Evolutionary conservation across 169 alveolate genomes (phyloP).

Genomic region (Plasmodium gonderi): DNA sequence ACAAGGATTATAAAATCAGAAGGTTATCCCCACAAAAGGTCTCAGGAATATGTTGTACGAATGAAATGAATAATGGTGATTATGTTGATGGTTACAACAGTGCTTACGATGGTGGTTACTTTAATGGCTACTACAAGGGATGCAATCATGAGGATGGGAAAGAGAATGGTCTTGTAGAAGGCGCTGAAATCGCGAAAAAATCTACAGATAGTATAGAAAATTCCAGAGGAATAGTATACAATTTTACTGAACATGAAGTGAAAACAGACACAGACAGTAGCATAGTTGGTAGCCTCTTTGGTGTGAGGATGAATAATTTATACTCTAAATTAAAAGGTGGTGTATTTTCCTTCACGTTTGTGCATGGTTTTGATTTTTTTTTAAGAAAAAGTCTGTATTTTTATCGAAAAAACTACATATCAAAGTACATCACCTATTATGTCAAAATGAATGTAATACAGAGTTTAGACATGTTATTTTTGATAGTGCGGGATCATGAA

Average conservation of each 20-base stretch:
- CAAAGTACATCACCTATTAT: slow-evolving; percentile 50
- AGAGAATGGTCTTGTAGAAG: background rate
- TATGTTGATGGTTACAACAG: no score
- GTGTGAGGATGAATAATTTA: slow-evolving; percentile 10
- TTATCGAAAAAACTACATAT: background rate
- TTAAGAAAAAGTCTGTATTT: slow-evolving; percentile 37
- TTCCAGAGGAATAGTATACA: background rate
- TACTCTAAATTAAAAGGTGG: slow-evolving; percentile 19
- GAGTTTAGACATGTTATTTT: slow-evolving; percentile 44
- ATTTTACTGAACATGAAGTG: slow-evolving; percentile 8
- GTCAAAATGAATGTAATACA: slow-evolving; percentile 47
- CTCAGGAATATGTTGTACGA: no score
- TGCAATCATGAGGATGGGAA: background rate
- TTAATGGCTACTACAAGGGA: no score
- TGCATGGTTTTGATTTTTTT: slow-evolving; percentile 36
- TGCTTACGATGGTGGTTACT: no score
- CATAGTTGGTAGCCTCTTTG: background rate
- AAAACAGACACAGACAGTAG: background rate
- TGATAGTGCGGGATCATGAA: slow-evolving; percentile 32
- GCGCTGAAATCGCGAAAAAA: background rate
- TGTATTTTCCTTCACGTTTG: slow-evolving; percentile 27
- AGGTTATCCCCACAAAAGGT: no score
- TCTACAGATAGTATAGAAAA: background rate
- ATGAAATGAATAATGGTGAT: no score
- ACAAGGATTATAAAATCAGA: no score